Conservation (phyloP, 2,329 filamentous ascomycete genomes). For the Torrubiellomyces zombiae region DNA sequence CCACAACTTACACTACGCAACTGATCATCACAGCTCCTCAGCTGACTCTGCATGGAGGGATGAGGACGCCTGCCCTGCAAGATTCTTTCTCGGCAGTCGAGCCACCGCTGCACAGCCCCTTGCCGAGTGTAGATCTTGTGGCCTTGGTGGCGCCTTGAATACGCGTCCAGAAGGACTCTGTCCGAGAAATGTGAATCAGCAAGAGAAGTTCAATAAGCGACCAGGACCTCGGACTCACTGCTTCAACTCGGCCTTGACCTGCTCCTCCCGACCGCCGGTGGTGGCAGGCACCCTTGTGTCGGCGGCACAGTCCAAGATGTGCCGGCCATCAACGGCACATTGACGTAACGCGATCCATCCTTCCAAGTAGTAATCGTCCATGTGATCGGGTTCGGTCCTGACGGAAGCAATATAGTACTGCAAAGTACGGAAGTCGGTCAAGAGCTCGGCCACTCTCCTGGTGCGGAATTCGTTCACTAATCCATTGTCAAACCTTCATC, state of each 20-base stretch:
- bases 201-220: conserved; percentile 1
- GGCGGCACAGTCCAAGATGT: conserved; percentile 47
- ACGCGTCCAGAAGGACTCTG: conserved; percentile 43
- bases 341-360: conserved; percentile 46
- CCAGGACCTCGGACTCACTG: no score
- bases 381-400: conserved; percentile 34
- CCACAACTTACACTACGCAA: conserved; percentile 33
- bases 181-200: neutral
- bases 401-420: conserved; percentile 45
- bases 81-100: conserved; percentile 34
- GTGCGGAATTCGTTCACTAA: conserved; percentile 45
- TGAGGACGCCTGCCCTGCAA: conserved; percentile 34
- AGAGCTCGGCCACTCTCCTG: conserved; percentile 42
- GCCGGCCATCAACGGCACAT: conserved; percentile 44
- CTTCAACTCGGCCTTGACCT: conserved; percentile 43
- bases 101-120: conserved; percentile 41
- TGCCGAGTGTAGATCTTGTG: conserved; percentile 50
- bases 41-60: conserved; percentile 27
- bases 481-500: conserved; percentile 30
- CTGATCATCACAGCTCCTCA: conserved; percentile 38
- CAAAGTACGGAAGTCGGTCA: conserved; percentile 43
- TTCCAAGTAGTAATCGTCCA: conserved; percentile 45
- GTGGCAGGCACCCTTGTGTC: conserved; percentile 40
- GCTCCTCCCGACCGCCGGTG: conserved; percentile 38
- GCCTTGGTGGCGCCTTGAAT: conserved; percentile 42